These are phyloP conservation scores for Tylopilus subfusipes DNA, from an alignment of 768 basidiomycete genomes.

Conservation along the genomic window DNA sequence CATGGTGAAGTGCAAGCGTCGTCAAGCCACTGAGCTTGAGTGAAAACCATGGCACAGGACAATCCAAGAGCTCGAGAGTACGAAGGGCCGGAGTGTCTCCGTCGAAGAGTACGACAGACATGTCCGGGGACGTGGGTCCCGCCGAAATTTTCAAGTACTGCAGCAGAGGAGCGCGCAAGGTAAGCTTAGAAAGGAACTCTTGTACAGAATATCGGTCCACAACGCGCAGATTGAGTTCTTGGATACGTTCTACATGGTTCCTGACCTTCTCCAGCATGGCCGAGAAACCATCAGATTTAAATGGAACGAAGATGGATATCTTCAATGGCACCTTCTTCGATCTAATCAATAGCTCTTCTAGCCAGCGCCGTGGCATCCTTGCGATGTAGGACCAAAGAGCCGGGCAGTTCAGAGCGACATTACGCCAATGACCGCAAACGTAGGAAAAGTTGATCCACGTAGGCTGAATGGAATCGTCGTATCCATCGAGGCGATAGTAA, in stretches of 20 bases:
- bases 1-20: constrained; percentile 31
- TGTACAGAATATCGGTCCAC: background rate
- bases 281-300: background rate
- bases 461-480: no score
- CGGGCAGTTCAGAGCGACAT: background rate
- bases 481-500: no score
- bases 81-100: background rate
- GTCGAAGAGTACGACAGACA: background rate
- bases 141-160: background rate
- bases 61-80: background rate
- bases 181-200: background rate
- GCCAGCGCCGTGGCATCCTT: background rate
- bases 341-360: background rate
- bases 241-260: background rate
- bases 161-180: background rate
- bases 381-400: background rate
- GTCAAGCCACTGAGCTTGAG: constrained; percentile 25
- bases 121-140: no score
- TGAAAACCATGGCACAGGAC: background rate
- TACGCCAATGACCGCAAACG: background rate
- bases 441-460: background rate
- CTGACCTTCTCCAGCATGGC: background rate
- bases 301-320: background rate
- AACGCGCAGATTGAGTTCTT: background rate
- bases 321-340: background rate